Conservation (phyloP, 2,329 filamentous ascomycete genomes). For the Fusarium sterilihyphosum region DNA sequence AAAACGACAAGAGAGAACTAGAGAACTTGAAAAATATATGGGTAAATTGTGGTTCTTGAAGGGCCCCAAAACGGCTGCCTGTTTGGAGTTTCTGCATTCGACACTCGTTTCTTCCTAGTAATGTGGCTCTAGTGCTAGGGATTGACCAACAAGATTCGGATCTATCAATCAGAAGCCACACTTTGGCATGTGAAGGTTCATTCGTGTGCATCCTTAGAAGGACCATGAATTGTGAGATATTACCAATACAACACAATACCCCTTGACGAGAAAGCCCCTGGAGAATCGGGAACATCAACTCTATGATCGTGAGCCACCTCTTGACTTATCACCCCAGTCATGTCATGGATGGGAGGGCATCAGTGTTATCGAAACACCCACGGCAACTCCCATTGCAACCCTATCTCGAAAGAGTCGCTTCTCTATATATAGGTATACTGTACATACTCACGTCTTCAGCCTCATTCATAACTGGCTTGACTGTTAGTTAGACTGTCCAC, state of each 20-base stretch:
- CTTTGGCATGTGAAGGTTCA: slow-evolving; percentile 36
- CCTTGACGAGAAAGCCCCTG: background rate
- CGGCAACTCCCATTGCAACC: slow-evolving; percentile 7
- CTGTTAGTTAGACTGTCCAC: slow-evolving; percentile 7
- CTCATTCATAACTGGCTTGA: slow-evolving; percentile 29
- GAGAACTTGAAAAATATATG: background rate
- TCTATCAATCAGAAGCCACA: slow-evolving; percentile 12
- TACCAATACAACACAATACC: background rate
- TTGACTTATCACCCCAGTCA: background rate
- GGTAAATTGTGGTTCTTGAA: slow-evolving; percentile 17
- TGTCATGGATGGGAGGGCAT: background rate
- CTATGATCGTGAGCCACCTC: background rate
- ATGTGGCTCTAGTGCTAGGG: slow-evolving; percentile 10
- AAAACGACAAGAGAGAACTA: slow-evolving; percentile 22
- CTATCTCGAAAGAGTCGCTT: slow-evolving; percentile 6
- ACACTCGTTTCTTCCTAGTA: slow-evolving; percentile 33
- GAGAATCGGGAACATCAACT: background rate
- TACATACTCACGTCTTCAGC: slow-evolving; percentile 20
- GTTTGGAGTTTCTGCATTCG: slow-evolving; percentile 29
- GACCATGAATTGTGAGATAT: slow-evolving; percentile 4
- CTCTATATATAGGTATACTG: background rate
- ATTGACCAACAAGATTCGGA: slow-evolving; percentile 1
- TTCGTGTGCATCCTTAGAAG: background rate
- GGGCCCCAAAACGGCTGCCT: slow-evolving; percentile 16
- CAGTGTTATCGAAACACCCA: slow-evolving; percentile 19